Conservation (phyloP, 306 rosid species). For the Citrullus colocynthis region DNA sequence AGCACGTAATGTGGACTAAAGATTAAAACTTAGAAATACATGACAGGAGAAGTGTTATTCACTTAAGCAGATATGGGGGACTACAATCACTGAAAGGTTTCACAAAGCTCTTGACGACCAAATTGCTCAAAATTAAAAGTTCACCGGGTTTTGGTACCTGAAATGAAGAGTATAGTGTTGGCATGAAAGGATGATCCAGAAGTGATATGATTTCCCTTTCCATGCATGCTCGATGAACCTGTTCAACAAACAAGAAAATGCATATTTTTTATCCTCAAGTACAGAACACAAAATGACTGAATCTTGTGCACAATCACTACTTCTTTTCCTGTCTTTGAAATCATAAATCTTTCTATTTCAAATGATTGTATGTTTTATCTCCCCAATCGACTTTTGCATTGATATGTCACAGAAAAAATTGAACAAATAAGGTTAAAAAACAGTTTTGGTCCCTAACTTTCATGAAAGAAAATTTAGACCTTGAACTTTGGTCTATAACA, state of each 20-base stretch:
- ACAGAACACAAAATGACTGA: background rate
- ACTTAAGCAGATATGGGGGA: background rate
- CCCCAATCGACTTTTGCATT: background rate
- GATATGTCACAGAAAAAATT: background rate
- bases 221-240: conserved; percentile 92
- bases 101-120: background rate
- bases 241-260: conserved; percentile 20
- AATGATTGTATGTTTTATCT: background rate
- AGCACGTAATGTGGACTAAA: background rate
- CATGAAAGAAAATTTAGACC: too few relatives aligned
- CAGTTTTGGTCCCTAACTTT: too few relatives aligned
- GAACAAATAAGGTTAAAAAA: background rate
- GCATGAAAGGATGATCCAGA: conserved; percentile 96
- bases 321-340: background rate
- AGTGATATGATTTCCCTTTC: conserved; percentile 83
- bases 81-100: background rate
- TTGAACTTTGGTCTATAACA: too few relatives aligned
- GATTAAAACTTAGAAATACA: background rate
- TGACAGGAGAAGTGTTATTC: background rate
- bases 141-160: conserved; percentile 33
- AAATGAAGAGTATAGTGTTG: conserved; percentile 81
- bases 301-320: background rate
- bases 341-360: background rate
- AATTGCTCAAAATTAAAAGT: background rate
- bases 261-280: background rate